Base-by-base conservation (phyloP, 2,329 filamentous ascomycete species). In the Hysterium pulicare region DNA sequence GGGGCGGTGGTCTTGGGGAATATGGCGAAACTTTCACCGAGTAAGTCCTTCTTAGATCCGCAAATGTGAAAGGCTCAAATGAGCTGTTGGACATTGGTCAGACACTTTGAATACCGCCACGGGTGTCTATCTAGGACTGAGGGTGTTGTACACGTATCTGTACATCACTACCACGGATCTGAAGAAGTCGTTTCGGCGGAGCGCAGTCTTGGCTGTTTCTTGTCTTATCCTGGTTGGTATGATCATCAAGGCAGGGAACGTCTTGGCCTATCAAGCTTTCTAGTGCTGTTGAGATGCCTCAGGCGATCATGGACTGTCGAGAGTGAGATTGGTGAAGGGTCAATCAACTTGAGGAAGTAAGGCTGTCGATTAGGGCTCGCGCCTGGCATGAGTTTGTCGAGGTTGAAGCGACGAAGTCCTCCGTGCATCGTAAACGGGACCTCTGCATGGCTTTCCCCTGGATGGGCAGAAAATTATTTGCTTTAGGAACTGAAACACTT, bases 1-100 rank as follows among this genome's bases (percentile, higher is more conserved):
- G 68, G 70, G 0, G 68, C 71, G 1, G 57, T 75, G 4, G 47
- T 74, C 16, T 59, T 66, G 3, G 71, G 66, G 0, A 63, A 71
- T 33, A 49, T 71, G 33, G 72, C 67, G 37, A 47, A 56, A 10
- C 26, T 66, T 31, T 47, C 38, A 31, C 28, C 50, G 21, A 41
- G 57, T 59, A 47, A 45, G 50, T 31, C 22, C 42, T 42, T 26
- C 20, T 31, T 19, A 22, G 6, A 31, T n/a, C 10, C 36, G 34
- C 19, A 22, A 9, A 5, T 24, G 21, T 32, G n/a, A 21, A 17
- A 35, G 5, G 11, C 10, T 6, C 36, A 9, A 36, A 11, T 24
- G 31, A 23, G 34, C 38, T 42, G 28, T 33, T 40, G 32, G 42
- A 30, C 6, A 26, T 5, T 17, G 1, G 23, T 26, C 17, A 60